Evolutionary conservation across 208 protist genomes (phyloP), one percentile per base, ranked within the genome.

Genomic region (Wallacemonas collosoma): DNA sequence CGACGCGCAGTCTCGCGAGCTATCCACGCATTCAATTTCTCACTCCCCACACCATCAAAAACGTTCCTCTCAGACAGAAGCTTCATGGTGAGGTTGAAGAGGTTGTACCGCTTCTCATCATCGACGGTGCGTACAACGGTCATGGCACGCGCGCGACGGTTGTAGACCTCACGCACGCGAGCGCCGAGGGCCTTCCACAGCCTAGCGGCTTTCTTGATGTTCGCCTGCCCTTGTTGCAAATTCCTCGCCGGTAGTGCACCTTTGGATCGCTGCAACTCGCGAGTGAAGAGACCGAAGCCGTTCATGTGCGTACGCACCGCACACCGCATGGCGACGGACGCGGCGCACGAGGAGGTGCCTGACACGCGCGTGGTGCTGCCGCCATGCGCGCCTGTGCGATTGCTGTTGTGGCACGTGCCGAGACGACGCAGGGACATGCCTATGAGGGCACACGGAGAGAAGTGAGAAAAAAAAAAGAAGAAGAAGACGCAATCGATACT

Each of bases 71-170:
- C 35, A 36, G 82, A 73, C 14, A 94, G 68, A 9, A 91, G 69
- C 17, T 74, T 76, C 86, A 94, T 90, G 50, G 89, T 62, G 36
- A 91, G 66, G 72, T 94, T 94, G 76, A 89, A 94, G 45, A 69
- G 80, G 57, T 80, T 91, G 63, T 88, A 76, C 40, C 78, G 68
- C 64, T 87, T 89, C 4, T 77, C 64, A 5, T 47, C 58, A 55
- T 91, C 72, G 14, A 63, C 66, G 17, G 55, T 12, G 36, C 51
- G 70, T 15, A 88, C 41, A 2, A 73, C 50, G 36, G 44, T 41
- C 8, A 76, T 72, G 62, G 82, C 77, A 48, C 67, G 73, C 44
- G 88, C 88, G 12, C 71, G 71, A 54, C 45, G 40, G 68, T 93
- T 91, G 72, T 85, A 93, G 9, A 56, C 39, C 11, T 70, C 63